Percentiles rank a stretch among this genome's conserved stretches.
phyloP scores from a whole-genome alignment of 257 asterid genomes.

The Sherardia arvensis region DNA sequence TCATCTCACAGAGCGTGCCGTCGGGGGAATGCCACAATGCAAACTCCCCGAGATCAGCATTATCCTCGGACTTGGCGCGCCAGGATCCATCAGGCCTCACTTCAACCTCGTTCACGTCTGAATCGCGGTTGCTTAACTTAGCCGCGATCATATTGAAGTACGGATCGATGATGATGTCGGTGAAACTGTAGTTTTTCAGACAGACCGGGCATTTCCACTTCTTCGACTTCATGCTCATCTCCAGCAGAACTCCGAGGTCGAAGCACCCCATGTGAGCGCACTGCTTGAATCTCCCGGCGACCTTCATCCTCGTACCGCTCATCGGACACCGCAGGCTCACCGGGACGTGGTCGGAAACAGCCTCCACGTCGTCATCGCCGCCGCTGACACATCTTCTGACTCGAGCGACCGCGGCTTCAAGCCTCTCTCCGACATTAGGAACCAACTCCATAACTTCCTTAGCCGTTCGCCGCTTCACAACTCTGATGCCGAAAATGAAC shows the following conservation, averaged over 20 bases:
- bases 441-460: conserved; percentile 71
- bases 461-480: conserved; percentile 78
- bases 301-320: conserved; percentile 93
- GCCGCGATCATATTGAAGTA: conserved; percentile 73
- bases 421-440: conserved; percentile 79
- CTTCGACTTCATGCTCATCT: conserved; percentile 91
- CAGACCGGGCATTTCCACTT: conserved; percentile 99
- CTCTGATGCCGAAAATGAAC: conserved; percentile 85
- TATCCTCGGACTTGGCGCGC: conserved; percentile 72
- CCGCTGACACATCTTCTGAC: conserved; percentile 53
- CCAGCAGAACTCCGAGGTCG: conserved; percentile 89
- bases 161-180: conserved; percentile 76
- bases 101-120: conserved; percentile 83
- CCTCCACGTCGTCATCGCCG: conserved; percentile 91
- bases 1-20: conserved; percentile 20
- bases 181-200: conserved; percentile 81
- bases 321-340: conserved; percentile 97
- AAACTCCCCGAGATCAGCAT: conserved; percentile 52
- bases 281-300: conserved; percentile 88
- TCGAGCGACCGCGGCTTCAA: conserved; percentile 92
- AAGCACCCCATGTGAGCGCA: conserved; percentile 96
- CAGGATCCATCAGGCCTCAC: conserved; percentile 97
- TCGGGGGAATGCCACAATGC: conserved; percentile 90
- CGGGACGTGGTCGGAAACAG: conserved; percentile 84
- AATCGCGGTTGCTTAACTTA: conserved; percentile 61